phyloP scores from a whole-genome alignment of 1,139 yeast species.

The Petasospora fabianii region DNA sequence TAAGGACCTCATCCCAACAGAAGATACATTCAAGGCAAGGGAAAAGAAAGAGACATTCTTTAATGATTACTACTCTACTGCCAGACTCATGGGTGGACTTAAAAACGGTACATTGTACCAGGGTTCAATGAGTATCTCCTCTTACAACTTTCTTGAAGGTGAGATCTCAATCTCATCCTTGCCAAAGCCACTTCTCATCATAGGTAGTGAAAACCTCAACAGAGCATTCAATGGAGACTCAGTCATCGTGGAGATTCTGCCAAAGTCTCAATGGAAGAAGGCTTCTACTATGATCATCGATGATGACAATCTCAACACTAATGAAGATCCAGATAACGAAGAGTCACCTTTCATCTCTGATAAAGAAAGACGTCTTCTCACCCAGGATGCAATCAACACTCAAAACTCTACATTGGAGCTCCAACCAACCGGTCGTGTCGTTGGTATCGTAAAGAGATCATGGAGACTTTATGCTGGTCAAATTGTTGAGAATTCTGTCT shows the following conservation, averaged over 20 bases:
- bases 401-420: constrained; percentile 51
- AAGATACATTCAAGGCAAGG: constrained; percentile 32
- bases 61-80: constrained; percentile 74
- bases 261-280: constrained; percentile 82
- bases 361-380: constrained; percentile 52
- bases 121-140: constrained; percentile 75
- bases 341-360: constrained; percentile 27
- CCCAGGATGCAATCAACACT: constrained; percentile 67
- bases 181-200: constrained; percentile 74
- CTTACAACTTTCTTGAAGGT: constrained; percentile 88
- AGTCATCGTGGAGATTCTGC: constrained; percentile 86
- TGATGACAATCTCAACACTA: constrained; percentile 43
- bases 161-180: constrained; percentile 69
- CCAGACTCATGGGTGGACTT: constrained; percentile 87
- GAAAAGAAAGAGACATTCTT: constrained; percentile 52
- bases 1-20: constrained; percentile 73
- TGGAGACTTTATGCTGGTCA: constrained; percentile 98
- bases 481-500: constrained; percentile 74
- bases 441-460: constrained; percentile 82
- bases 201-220: constrained; percentile 82
- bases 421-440: constrained; percentile 91
- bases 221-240: constrained; percentile 91
- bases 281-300: constrained; percentile 80
- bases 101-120: constrained; percentile 85
- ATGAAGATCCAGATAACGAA: constrained; percentile 39